Evolutionary conservation across 2,329 filamentous ascomycete genomes (phyloP).

Genomic region (Coleophoma eucalyptorum): DNA sequence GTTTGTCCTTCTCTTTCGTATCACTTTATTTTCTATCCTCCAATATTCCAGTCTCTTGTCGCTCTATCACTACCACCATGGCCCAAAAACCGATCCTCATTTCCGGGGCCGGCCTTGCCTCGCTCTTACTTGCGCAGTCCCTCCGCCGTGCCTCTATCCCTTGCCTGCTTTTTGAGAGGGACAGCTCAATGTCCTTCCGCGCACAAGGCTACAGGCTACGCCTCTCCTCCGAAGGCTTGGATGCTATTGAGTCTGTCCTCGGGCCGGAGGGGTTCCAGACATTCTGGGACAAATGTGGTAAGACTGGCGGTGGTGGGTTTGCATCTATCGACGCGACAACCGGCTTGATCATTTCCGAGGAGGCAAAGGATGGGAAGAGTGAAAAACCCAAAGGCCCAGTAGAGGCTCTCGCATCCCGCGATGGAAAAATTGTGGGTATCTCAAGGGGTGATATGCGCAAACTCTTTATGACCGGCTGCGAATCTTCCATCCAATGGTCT

Average conservation of each 20-base stretch:
- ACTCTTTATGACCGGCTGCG: conserved; percentile 53
- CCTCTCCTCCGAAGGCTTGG: conserved; percentile 50
- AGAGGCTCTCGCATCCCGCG: conserved; percentile 42
- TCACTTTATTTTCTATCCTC: background rate
- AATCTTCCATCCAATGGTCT: conserved; percentile 50
- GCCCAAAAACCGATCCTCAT: conserved; percentile 35
- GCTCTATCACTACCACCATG: conserved; percentile 6
- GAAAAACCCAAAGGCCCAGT: conserved; percentile 9
- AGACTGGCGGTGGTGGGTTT: conserved; percentile 54
- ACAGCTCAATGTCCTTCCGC: conserved; percentile 47
- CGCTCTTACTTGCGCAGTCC: conserved; percentile 32
- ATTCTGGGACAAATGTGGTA: conserved; percentile 58
- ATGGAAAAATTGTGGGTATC: conserved; percentile 57
- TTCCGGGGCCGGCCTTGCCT: conserved; percentile 34
- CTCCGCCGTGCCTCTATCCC: conserved; percentile 31
- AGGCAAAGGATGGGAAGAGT: conserved; percentile 19
- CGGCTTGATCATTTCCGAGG: conserved; percentile 36
- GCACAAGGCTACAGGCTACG: conserved; percentile 60
- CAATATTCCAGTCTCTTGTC: conserved; percentile 1
- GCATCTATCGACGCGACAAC: conserved; percentile 47
- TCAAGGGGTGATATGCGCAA: conserved; percentile 59
- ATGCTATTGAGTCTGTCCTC: conserved; percentile 57
- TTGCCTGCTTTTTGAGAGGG: conserved; percentile 37
- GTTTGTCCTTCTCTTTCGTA: too few species aligned
- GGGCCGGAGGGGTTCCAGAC: conserved; percentile 39